These are phyloP conservation scores for Arbutus unedo DNA, from an alignment of 148 eudicot genomes.

Conservation along the genomic window DNA sequence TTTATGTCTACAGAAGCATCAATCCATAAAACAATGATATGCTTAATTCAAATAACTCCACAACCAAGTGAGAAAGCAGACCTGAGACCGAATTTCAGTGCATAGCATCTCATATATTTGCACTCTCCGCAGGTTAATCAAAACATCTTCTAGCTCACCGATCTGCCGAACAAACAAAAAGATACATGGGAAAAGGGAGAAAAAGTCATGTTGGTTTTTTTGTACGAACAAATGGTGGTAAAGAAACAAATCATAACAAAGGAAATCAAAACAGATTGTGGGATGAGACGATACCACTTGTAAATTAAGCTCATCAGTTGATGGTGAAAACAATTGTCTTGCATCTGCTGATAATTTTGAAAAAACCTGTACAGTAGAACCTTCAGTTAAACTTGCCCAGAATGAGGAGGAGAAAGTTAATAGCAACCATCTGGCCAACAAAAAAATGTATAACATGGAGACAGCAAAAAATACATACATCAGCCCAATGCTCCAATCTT, in stretches of 20 bases:
- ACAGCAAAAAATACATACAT: constrained; percentile 47
- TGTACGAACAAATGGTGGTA: neutral
- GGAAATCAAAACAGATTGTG: constrained; percentile 10
- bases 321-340: constrained; percentile 40
- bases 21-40: neutral
- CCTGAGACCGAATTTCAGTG: constrained; percentile 51
- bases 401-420: constrained; percentile 16
- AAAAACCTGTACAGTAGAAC: constrained; percentile 46
- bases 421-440: constrained; percentile 9
- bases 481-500: constrained; percentile 37
- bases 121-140: constrained; percentile 48
- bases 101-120: constrained; percentile 44
- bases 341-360: constrained; percentile 39
- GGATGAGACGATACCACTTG: constrained; percentile 43
- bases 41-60: constrained; percentile 8
- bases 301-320: constrained; percentile 40
- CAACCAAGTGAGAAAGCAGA: constrained; percentile 28
- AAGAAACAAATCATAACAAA: neutral
- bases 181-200: constrained; percentile 8
- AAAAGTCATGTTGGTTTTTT: neutral
- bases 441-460: neutral
- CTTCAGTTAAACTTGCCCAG: constrained; percentile 7
- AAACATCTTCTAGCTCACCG: constrained; percentile 49
- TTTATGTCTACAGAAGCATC: constrained; percentile 4
- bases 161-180: constrained; percentile 40